phyloP scores from a whole-genome alignment of 2,329 filamentous ascomycete genomes.

The Esteya vermicola region DNA sequence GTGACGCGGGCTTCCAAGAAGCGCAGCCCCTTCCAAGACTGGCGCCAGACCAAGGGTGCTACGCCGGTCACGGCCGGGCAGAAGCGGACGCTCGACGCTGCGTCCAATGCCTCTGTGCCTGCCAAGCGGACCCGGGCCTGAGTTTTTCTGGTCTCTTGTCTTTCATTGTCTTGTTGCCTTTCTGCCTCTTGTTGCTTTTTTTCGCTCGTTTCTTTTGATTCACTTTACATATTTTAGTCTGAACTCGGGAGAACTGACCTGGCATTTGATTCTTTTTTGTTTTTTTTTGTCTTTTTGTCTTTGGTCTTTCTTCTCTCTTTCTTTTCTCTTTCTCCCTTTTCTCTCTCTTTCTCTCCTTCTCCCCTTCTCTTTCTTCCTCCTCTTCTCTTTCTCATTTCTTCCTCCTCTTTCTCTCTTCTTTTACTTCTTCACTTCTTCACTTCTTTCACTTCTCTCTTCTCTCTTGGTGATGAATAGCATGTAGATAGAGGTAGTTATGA shows the following conservation, averaged over 20 bases:
- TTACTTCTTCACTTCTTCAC: too few relatives aligned
- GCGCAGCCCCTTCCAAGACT: conserved; percentile 51
- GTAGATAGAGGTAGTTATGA: neutral
- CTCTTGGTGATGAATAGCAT: too few relatives aligned
- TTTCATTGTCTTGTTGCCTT: too few relatives aligned
- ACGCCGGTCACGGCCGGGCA: neutral
- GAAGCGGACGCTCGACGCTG: neutral
- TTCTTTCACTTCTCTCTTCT: too few relatives aligned
- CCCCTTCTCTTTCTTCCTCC: neutral
- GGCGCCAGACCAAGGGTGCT: conserved; percentile 50
- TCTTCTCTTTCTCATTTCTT: neutral
- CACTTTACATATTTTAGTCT: too few relatives aligned
- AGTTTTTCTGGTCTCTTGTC: too few relatives aligned
- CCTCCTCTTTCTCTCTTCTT: neutral
- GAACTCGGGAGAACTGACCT: too few relatives aligned
- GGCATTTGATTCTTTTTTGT: conserved; percentile 3
- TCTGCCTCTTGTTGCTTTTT: too few relatives aligned
- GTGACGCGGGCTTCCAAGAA: conserved; percentile 37
- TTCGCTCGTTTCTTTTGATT: too few relatives aligned
- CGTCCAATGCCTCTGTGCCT: neutral
- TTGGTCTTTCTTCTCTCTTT: neutral
- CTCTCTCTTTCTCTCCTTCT: neutral
- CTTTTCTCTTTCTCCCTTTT: neutral
- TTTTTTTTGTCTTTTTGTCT: neutral
- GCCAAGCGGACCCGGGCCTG: conserved; percentile 2